Evolutionary conservation across 108 stramenopile species (phyloP), one percentile per base, ranked within the genome.

Genomic region (Seminavis robusta): DNA sequence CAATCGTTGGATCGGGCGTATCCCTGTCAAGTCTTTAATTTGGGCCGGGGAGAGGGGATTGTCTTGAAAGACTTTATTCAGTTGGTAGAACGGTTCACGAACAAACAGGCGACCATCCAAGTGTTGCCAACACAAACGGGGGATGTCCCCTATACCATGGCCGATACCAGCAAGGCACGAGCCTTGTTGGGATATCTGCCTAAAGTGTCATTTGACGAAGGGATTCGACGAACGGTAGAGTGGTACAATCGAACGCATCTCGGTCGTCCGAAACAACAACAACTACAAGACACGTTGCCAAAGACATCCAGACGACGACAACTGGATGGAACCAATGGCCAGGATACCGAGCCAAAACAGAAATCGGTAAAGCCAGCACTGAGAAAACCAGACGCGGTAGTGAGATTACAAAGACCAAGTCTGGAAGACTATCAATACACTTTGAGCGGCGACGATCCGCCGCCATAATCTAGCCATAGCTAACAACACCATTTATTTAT

Each of bases 81-180:
- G 2, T 48, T 92, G 26, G 92, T 96, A 20, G 86, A 95, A 57
- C 70, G 81, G 51, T 52, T 76, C 52, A 67, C 74, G 13, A 91
- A 91, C 20, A 94, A 87, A 40, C 65, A 75, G 51, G 94, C 97
- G 2, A 71, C 66, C 36, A 90, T 92, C 34, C 49, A 76, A 31
- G 33, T 82, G 9, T 57, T 90, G 9, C 95, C 95, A 20, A 90
- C 89, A 38, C 97, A 95, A 66, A 91, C 95, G 0, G 97, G 97
- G 17, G 97, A 98, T 64, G 97, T 95, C 1, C 91, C 93, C 2
- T 76, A 82, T 63, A 96, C 94, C 1, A 94, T 88, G 74, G 93
- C 94, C 21, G 83, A 96, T 76, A 82, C 92, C 24, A 60, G 74
- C 37, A 95, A 95, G 78, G 94, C 94, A 7, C 51, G 60, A 3